Conservation (phyloP, 768 basidiomycete genomes). For the Suillus americanus region DNA sequence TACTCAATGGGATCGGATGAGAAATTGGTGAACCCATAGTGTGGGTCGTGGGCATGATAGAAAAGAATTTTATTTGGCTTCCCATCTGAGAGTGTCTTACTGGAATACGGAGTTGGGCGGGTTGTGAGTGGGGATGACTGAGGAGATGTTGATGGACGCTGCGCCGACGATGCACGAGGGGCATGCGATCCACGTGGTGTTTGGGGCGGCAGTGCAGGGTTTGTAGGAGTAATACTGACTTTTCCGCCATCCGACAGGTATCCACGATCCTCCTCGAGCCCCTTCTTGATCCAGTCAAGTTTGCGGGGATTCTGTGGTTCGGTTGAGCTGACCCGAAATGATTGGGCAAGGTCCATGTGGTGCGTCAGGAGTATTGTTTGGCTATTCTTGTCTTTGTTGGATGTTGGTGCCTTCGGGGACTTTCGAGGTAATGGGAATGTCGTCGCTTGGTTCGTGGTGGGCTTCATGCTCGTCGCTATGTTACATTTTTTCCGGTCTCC, state of each 20-base stretch:
- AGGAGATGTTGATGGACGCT: background rate
- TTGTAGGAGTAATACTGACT: conserved; percentile 29
- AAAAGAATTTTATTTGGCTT: conserved; percentile 30
- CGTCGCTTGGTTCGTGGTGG: background rate
- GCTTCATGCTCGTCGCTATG: background rate
- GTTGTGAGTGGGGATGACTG: conserved; percentile 3
- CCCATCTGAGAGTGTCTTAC: conserved; percentile 2
- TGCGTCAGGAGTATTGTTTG: conserved; percentile 13
- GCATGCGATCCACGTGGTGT: conserved; percentile 14
- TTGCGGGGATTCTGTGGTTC: conserved; percentile 24
- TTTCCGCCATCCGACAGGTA: conserved; percentile 28
- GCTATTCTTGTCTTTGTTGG: background rate
- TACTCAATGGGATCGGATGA: conserved; percentile 43
- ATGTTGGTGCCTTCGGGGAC: background rate
- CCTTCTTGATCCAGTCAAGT: conserved; percentile 32
- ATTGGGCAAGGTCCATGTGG: conserved; percentile 32
- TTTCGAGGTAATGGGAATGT: conserved; percentile 10
- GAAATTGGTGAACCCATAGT: conserved; percentile 45
- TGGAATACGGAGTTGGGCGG: background rate
- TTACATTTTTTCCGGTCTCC: background rate
- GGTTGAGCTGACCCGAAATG: conserved; percentile 26
- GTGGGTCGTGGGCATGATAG: conserved; percentile 30
- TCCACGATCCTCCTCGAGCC: conserved; percentile 30
- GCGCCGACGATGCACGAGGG: background rate
- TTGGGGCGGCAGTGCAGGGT: conserved; percentile 13